phyloP scores from a whole-genome alignment of 768 basidiomycete genomes.

The Guyanaporus albipodus region DNA sequence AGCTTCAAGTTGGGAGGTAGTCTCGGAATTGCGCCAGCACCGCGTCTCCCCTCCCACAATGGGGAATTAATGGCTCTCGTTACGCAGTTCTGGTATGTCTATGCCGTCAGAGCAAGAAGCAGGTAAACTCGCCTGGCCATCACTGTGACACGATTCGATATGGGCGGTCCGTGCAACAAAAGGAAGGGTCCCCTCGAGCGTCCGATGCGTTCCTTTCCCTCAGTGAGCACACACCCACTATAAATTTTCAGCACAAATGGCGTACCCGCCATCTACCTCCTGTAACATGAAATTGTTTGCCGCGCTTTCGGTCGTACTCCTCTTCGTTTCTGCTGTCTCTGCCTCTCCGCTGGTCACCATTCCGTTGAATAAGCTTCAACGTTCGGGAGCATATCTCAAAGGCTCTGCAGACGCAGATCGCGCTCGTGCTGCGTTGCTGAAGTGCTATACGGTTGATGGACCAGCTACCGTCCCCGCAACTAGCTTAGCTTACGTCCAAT shows the following conservation, averaged over 20 bases:
- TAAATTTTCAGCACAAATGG: background rate
- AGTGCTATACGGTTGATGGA: background rate
- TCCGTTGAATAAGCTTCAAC: conserved; percentile 13
- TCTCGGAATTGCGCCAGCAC: too few relatives aligned
- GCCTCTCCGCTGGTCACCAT: conserved; percentile 5
- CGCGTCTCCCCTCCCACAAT: too few relatives aligned
- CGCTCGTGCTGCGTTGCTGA: conserved; percentile 12
- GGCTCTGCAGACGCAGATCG: conserved; percentile 17
- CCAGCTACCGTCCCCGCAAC: conserved; percentile 11
- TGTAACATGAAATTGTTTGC: conserved; percentile 11
- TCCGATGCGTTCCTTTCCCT: too few relatives aligned
- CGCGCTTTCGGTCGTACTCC: background rate
- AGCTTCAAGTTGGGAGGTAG: too few relatives aligned
- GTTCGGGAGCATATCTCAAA: conserved; percentile 13
- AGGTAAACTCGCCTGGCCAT: too few relatives aligned
- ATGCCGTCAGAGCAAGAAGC: too few relatives aligned
- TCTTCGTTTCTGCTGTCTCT: conserved; percentile 2
- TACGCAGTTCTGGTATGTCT: too few relatives aligned
- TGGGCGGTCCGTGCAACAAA: too few relatives aligned
- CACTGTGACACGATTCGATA: too few relatives aligned
- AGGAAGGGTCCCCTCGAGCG: too few relatives aligned
- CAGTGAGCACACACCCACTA: too few relatives aligned
- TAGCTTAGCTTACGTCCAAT: conserved; percentile 15
- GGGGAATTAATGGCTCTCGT: too few relatives aligned
- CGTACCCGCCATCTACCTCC: background rate